Base-by-base conservation (phyloP, 164 flowering plant species). In the Berberis vulgaris region DNA sequence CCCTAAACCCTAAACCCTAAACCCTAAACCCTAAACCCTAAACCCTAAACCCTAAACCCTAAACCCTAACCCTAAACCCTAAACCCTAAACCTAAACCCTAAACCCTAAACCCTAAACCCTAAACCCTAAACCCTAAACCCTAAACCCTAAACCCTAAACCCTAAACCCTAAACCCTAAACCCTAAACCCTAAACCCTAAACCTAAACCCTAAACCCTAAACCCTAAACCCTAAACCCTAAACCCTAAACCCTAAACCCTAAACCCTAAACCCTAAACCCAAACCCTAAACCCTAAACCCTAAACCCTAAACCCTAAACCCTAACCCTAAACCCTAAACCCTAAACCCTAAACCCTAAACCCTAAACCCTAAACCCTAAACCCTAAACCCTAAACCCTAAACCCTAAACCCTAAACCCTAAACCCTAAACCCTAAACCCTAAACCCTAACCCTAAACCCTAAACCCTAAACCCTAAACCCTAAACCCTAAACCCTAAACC, bases 51-150 rank as follows among this genome's bases (percentile, higher is more conserved):
- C 66, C 49, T 60, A 70, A 55, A 65, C 73, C 69, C 12, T 60
- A 70, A 60, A 68, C 73, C 65, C 8, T 60, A 70, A 55, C 69
- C 73, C 69, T 39, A 65, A 70, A 60, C 73, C 73, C 65, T n/a
- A 49, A 65, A 62, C 65, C 65, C 39, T 5, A 47, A 47, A 6
- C 73, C 68, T 55, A 70, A 65, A 55, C 73, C 69, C 65, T 49
- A 70, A 70, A 63, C 72, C 67, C 72, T 50, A 63, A 60, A 62
- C 65, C 73, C 69, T 41, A 65, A 60, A 60, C 69, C 69, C 47
- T 26, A 65, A 71, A 26, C 69, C 73, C 66, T 45, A 65, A 70
- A 57, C 62, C 73, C 65, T 45, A 42, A 64, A 53, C 63, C 72
- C 65, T 42, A 65, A 65, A 53, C 71, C 67, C 63, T 45, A 57